These are phyloP conservation scores for Corchorus olitorius DNA, from an alignment of 345 rosid genomes.

Conservation along the genomic window DNA sequence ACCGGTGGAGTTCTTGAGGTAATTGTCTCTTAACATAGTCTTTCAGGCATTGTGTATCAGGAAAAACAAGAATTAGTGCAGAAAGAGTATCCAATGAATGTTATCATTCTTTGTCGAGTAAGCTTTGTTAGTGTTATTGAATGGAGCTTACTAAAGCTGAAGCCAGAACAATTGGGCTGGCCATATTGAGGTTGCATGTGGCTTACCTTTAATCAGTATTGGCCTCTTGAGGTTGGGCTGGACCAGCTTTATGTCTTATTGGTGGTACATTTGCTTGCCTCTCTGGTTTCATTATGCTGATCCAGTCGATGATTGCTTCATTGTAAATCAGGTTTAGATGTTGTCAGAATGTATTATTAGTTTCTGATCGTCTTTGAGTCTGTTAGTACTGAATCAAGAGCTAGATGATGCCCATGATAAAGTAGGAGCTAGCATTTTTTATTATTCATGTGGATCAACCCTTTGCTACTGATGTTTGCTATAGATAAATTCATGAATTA, in stretches of 20 bases:
- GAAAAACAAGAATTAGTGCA: background rate
- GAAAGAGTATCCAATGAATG: background rate
- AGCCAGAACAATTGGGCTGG: background rate
- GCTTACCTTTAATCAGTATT: background rate
- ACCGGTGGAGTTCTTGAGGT: constrained; percentile 99
- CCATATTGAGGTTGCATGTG: background rate
- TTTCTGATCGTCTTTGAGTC: background rate
- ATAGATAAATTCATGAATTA: background rate
- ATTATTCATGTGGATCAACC: constrained; percentile 1
- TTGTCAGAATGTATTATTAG: background rate
- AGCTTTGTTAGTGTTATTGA: background rate
- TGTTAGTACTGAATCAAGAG: constrained; percentile 4
- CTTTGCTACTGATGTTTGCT: background rate
- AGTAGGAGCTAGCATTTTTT: background rate
- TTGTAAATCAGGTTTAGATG: background rate
- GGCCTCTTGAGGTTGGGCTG: background rate
- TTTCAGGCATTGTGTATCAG: background rate
- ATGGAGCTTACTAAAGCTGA: background rate
- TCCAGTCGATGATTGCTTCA: background rate
- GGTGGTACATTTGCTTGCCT: background rate
- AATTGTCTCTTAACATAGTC: constrained; percentile 23
- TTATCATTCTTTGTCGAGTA: constrained; percentile 1
- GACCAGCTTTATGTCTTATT: background rate
- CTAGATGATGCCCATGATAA: background rate
- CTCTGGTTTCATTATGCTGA: background rate